Conservation (phyloP, 192 early-diverging fungal species). For the Globomyces pollinis-pini region DNA sequence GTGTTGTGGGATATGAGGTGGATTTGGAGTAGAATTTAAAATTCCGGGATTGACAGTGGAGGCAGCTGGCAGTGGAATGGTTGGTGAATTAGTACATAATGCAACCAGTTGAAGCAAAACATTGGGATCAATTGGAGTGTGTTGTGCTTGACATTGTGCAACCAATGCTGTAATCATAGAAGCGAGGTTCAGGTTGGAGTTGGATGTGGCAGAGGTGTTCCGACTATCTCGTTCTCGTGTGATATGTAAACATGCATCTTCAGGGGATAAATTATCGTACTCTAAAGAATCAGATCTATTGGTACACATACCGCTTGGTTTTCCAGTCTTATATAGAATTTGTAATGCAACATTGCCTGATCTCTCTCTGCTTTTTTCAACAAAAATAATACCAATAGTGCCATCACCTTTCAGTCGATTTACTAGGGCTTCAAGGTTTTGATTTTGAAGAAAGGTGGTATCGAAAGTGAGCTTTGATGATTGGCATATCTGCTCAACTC, state of each 20-base stretch:
- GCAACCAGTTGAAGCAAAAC: no score
- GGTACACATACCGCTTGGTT: background rate
- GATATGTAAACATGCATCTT: conserved; percentile 26
- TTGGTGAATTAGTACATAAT: no score
- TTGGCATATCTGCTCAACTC: conserved; percentile 23
- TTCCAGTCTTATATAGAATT: conserved; percentile 20
- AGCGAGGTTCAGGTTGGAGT: no score
- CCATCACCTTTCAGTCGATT: conserved; percentile 38
- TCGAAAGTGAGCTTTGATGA: conserved; percentile 21
- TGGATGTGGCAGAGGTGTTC: no score
- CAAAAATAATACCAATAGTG: conserved; percentile 34
- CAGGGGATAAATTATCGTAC: conserved; percentile 31
- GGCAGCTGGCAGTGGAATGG: no score
- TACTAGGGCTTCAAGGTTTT: conserved; percentile 22
- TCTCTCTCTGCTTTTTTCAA: conserved; percentile 30
- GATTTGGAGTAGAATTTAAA: no score
- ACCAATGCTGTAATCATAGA: no score
- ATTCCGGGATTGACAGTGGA: no score
- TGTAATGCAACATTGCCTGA: conserved; percentile 28
- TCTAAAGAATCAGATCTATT: conserved; percentile 16
- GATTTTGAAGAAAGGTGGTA: conserved; percentile 22
- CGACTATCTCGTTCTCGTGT: conserved; percentile 18
- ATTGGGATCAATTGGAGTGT: no score
- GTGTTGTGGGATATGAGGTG: no score
- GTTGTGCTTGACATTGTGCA: no score